Conservation (phyloP, 202 grass and related monocot species). For the Elaeis oleifera region DNA sequence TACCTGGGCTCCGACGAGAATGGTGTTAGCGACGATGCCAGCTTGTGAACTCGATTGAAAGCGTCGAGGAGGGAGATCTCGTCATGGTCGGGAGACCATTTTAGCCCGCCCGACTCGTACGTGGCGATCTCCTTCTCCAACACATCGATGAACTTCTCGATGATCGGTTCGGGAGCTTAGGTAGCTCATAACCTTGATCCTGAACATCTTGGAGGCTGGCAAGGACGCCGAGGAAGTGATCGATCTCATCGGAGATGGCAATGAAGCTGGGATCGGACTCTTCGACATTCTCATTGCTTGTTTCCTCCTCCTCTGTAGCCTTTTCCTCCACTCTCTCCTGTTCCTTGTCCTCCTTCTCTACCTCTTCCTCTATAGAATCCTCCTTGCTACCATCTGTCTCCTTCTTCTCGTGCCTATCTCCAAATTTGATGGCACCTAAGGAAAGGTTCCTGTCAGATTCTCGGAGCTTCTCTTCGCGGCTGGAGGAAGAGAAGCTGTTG, state of each 20-base stretch:
- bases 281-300: not conserved
- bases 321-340: not conserved
- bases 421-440: conserved; percentile 62
- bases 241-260: conserved; percentile 48
- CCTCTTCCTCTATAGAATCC: conserved; percentile 52
- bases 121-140: conserved; percentile 52
- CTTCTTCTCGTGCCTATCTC: conserved; percentile 20
- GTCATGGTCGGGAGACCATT: conserved; percentile 33
- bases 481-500: conserved; percentile 68
- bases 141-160: conserved; percentile 42
- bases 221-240: conserved; percentile 41
- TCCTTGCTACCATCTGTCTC: conserved; percentile 8
- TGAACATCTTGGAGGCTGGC: conserved; percentile 6
- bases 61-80: conserved; percentile 36
- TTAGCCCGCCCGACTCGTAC: conserved; percentile 45
- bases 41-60: conserved; percentile 34
- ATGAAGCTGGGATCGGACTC: conserved; percentile 40
- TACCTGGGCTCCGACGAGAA: conserved; percentile 18
- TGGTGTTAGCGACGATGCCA: conserved; percentile 24
- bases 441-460: conserved; percentile 74
- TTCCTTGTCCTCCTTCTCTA: conserved; percentile 12
- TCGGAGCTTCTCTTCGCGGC: conserved; percentile 59
- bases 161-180: conserved; percentile 42
- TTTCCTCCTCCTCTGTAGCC: conserved; percentile 1
- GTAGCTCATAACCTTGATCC: not conserved